These are phyloP conservation scores for Jatropha curcas DNA, from an alignment of 345 rosid genomes.

Conservation along the genomic window DNA sequence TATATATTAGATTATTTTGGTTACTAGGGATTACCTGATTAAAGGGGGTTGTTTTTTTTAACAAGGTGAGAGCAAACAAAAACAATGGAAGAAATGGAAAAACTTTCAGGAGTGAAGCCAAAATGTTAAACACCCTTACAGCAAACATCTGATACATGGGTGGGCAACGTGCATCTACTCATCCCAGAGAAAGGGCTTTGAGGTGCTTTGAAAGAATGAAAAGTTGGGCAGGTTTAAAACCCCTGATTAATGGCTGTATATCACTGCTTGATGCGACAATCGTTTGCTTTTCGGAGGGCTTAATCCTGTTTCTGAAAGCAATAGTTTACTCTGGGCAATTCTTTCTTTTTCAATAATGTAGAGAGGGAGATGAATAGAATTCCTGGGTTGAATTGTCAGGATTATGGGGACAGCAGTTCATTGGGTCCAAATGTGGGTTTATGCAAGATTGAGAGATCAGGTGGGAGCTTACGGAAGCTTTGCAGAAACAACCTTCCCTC, in stretches of 20 bases:
- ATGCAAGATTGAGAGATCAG: slow-evolving; percentile 78
- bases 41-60: no score
- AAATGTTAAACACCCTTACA: slow-evolving; percentile 90
- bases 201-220: slow-evolving; percentile 85
- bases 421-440: slow-evolving; percentile 91
- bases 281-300: slow-evolving; percentile 83
- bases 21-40: not conserved
- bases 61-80: slow-evolving; percentile 82
- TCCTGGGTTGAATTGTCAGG: slow-evolving; percentile 69
- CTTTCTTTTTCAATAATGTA: slow-evolving; percentile 59
- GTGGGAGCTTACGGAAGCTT: slow-evolving; percentile 89
- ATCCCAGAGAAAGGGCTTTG: slow-evolving; percentile 89
- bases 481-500: slow-evolving; percentile 96
- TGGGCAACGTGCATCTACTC: slow-evolving; percentile 95
- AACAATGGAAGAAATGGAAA: slow-evolving; percentile 68
- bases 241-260: slow-evolving; percentile 88
- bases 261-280: slow-evolving; percentile 88
- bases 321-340: slow-evolving; percentile 58
- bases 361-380: slow-evolving; percentile 85
- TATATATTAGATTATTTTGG: not conserved
- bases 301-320: slow-evolving; percentile 71
- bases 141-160: slow-evolving; percentile 84
- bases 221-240: slow-evolving; percentile 63
- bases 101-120: slow-evolving; percentile 62
- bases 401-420: slow-evolving; percentile 95